Conservation (phyloP, 345 rosid genomes). For the Eutrema yunnanense region DNA sequence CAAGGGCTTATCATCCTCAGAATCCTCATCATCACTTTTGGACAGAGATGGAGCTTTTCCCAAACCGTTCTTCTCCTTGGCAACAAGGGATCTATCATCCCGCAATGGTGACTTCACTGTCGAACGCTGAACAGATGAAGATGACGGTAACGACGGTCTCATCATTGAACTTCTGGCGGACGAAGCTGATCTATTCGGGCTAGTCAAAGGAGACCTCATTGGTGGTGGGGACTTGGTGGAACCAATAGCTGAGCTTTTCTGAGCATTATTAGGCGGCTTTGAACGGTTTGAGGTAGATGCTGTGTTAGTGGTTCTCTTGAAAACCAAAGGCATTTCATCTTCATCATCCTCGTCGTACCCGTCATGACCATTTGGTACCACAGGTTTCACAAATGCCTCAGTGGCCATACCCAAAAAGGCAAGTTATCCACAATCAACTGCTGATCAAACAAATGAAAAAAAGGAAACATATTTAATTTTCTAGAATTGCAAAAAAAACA, state of each 20-base stretch:
- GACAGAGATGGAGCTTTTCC: slow-evolving; percentile 22
- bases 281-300: slow-evolving; percentile 12
- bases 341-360: slow-evolving; percentile 51
- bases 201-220: slow-evolving; percentile 23
- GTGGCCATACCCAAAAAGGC: slow-evolving; percentile 56
- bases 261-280: slow-evolving; percentile 11
- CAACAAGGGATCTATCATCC: slow-evolving; percentile 16
- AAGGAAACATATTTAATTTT: slow-evolving; percentile 16
- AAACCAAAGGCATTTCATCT: slow-evolving; percentile 44
- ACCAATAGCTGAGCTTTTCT: neutral
- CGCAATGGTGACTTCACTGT: slow-evolving; percentile 18
- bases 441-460: slow-evolving; percentile 10
- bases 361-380: slow-evolving; percentile 34
- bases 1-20: slow-evolving; percentile 77
- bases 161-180: slow-evolving; percentile 16
- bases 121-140: slow-evolving; percentile 15
- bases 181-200: slow-evolving; percentile 22
- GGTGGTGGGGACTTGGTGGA: slow-evolving; percentile 27
- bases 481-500: neutral
- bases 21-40: slow-evolving; percentile 40
- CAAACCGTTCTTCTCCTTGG: slow-evolving; percentile 43
- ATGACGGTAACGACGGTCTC: slow-evolving; percentile 15
- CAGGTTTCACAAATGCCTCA: slow-evolving; percentile 52
- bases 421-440: slow-evolving; percentile 10
- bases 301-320: slow-evolving; percentile 46